Evolutionary conservation across 805 yeast genomes (phyloP).

Genomic region (Nakazawaea holstii): DNA sequence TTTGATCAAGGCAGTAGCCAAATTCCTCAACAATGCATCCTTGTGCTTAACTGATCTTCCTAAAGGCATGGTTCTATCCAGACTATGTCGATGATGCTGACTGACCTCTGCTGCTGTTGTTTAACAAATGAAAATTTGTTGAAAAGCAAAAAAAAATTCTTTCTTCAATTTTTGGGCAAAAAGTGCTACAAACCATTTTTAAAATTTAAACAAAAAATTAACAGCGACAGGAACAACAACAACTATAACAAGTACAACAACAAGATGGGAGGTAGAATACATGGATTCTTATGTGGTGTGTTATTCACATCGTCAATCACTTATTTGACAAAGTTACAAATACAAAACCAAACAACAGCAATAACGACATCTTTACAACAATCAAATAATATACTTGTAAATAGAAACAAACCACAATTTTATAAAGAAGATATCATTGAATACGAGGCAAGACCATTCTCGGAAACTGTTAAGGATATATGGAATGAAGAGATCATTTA

Average conservation of each 20-base stretch:
- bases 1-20: conserved; percentile 62
- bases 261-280: conserved; percentile 38
- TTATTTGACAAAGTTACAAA: conserved; percentile 54
- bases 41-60: conserved; percentile 32
- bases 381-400: conserved; percentile 45
- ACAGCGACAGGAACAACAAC: too few relatives aligned
- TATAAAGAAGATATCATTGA: conserved; percentile 38
- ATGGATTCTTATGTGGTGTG: conserved; percentile 56
- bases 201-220: background rate
- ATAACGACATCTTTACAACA: conserved; percentile 43
- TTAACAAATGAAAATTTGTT: conserved; percentile 1
- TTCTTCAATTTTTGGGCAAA: background rate
- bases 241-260: background rate
- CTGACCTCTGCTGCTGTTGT: background rate
- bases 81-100: background rate
- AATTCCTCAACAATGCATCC: conserved; percentile 54
- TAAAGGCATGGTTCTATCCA: conserved; percentile 16
- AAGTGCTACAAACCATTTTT: background rate
- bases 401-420: conserved; percentile 44
- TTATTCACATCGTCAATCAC: conserved; percentile 58
- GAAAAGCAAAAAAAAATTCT: background rate
- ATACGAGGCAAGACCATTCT: conserved; percentile 38
- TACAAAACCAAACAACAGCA: conserved; percentile 40
- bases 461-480: conserved; percentile 68
- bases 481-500: conserved; percentile 74